Evolutionary conservation across 228 moss, liverwort and hornwort species (phyloP).

Genomic region (Sphagnum fallax): DNA sequence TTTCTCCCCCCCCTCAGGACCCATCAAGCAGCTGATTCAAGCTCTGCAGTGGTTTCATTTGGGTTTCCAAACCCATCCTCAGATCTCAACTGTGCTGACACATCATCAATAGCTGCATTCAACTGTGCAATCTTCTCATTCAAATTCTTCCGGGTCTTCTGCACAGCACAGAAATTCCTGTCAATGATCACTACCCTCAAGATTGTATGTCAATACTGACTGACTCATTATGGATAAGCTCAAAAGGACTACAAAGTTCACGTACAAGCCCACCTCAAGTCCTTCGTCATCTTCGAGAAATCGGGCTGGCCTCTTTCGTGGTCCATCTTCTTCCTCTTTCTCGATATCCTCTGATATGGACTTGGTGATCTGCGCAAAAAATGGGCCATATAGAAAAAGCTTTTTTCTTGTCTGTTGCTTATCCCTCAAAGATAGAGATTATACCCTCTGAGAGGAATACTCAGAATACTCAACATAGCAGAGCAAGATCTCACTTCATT

Average conservation of each 20-base stretch:
- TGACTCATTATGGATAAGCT: no score
- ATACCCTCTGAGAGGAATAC: no score
- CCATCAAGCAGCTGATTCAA: conserved; percentile 73
- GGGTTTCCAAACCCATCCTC: conserved; percentile 62
- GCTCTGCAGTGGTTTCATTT: conserved; percentile 66
- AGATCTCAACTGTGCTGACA: conserved; percentile 82
- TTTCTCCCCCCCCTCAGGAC: no score
- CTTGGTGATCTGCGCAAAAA: conserved; percentile 36
- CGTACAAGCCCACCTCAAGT: conserved; percentile 55
- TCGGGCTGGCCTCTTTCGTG: conserved; percentile 66
- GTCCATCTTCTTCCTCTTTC: conserved; percentile 43
- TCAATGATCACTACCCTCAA: no score
- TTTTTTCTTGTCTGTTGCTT: no score
- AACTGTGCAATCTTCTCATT: conserved; percentile 93
- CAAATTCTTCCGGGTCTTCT: conserved; percentile 82
- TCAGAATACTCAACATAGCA: no score
- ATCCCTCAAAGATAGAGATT: no score
- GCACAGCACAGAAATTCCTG: conserved; percentile 19
- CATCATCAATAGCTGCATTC: conserved; percentile 87
- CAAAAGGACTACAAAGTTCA: no score
- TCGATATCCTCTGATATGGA: conserved; percentile 52
- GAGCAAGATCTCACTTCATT: no score
- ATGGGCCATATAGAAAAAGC: no score
- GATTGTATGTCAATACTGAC: no score
- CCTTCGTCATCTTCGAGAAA: conserved; percentile 76